Evolutionary conservation across 257 asterid genomes (phyloP).

Genomic region (Fraxinus cuspidata): DNA sequence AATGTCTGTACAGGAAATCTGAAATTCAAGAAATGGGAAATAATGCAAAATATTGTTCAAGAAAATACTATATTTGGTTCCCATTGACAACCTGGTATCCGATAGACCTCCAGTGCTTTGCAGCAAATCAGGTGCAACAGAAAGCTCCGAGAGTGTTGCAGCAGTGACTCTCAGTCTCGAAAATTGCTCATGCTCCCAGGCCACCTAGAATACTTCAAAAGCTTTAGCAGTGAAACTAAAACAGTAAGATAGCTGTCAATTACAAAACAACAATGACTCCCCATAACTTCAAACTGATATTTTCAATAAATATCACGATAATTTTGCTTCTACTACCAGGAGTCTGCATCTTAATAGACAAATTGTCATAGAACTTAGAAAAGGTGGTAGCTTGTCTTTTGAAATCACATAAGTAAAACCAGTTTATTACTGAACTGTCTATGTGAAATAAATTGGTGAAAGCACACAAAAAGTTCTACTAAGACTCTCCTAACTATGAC

Average conservation of each 20-base stretch:
- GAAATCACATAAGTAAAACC: neutral
- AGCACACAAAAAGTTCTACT: neutral
- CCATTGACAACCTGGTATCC: constrained; percentile 68
- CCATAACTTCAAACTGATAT: neutral
- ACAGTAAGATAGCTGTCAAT: constrained; percentile 13
- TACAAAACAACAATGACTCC: constrained; percentile 11
- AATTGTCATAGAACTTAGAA: neutral
- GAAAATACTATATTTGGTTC: neutral
- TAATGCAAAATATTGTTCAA: constrained; percentile 22
- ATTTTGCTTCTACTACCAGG: neutral
- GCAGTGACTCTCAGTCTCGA: constrained; percentile 91
- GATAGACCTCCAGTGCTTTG: constrained; percentile 75
- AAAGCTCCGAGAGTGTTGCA: constrained; percentile 77
- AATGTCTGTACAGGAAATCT: constrained; percentile 48
- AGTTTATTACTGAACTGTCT: neutral
- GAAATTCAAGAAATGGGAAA: constrained; percentile 26
- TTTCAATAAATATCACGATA: constrained; percentile 8
- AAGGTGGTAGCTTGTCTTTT: neutral
- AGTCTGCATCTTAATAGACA: neutral
- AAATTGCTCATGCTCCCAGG: constrained; percentile 99
- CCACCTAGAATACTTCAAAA: constrained; percentile 64
- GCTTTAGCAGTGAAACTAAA: constrained; percentile 35
- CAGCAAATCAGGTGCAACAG: constrained; percentile 85
- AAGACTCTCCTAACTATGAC: neutral
- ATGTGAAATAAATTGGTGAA: neutral